Base-by-base conservation (phyloP, 164 flowering plant genomes). In the Chimonanthus praecox region DNA sequence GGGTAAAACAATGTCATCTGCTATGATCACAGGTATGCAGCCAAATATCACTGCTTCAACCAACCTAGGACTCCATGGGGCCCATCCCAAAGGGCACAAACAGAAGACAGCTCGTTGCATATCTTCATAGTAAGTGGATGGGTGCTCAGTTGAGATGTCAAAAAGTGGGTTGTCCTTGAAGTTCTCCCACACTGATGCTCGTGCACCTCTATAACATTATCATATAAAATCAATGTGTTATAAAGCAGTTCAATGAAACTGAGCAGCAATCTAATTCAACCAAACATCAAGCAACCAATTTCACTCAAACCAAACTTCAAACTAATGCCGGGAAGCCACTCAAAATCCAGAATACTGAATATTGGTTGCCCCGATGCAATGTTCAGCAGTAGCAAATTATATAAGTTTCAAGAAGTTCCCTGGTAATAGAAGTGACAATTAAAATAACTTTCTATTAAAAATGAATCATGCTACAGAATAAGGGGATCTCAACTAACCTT, bases 61-160 rank as follows among this genome's bases (percentile, higher is more conserved):
- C 75, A 94, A 74, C 78, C 99, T 85, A 0, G 99, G 99, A 81
- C 98, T 94, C 99, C 99, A 94, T n/a, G 99, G 99, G 6, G 99
- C 98, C 98, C 98, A 94, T n/a, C 99, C 99, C 8, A 92, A 86
- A 0, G 99, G 99, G 71, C 99, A 94, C 79, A 94, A 75, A 74
- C 99, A 94, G 74, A 94, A 94, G 10, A 94, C 82, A 7, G 99
- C 95, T 68, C 99, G 82, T 71, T 94, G 99, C 99, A 94, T 94
- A 85, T 92, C 99, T 79, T 92, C 97, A 46, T 94, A 94, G 74
- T 94, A 94, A 6, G 97, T 94, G 2, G 92, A 76, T 60, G 99
- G 95, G 79, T 92, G 99, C 76, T 94, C 99, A 0, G 99, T 91
- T 49, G 99, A 94, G 68, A 92, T 88, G 84, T 94, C 99, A 64